Evolutionary conservation across 2,329 filamentous ascomycete genomes (phyloP), one percentile per base, ranked within the genome.

Genomic region (Alternaria sp.): DNA sequence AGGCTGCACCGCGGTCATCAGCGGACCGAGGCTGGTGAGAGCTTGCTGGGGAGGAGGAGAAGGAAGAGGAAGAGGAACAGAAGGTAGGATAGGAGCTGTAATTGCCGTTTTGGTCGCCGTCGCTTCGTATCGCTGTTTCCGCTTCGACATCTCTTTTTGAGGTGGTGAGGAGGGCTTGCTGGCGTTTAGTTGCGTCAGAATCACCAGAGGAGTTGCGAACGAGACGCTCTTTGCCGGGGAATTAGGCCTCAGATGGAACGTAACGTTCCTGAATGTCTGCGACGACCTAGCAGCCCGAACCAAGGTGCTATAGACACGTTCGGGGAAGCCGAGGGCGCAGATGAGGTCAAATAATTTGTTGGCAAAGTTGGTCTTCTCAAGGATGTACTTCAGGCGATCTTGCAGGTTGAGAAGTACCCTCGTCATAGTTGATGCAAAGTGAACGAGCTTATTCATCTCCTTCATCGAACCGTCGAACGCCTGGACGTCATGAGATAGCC

Each of bases 301-400:
- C 3, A 69, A 21, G 0, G 69, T 70, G 3, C 60, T 18, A 15
- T 67, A 58, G 0, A 53, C 58, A 5, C 59, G 50, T n/a, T 65
- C 44, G 0, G 66, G 64, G 6, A 64, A 67, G 1, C 63, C 63
- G 3, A 74, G 45, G 4, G 26, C 11, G 21, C 51, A 63, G 2
- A 72, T 64, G 9, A 65, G 49, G 3, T 33, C 26, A 26, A 63
- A 69, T 0, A 73, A 25, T 15, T 60, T 21, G 3, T 58, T 53
- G 2, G 64, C 45, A 25, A 72, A 69, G 0, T 11, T 15, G 6
- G 55, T 21, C 9, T 53, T 60, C 6, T 55, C 21, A 0, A 73
- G 60, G 0, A 73, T 21, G 2, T 3, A 53, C 3, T 18, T 56
- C 2, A 74, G n/a, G 0, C 64, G 57, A 2, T 58, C 41, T 6